These are phyloP conservation scores for Neophaeococcomyces mojaviensis DNA, from an alignment of 2,329 filamentous ascomycete species.

Conservation along the genomic window DNA sequence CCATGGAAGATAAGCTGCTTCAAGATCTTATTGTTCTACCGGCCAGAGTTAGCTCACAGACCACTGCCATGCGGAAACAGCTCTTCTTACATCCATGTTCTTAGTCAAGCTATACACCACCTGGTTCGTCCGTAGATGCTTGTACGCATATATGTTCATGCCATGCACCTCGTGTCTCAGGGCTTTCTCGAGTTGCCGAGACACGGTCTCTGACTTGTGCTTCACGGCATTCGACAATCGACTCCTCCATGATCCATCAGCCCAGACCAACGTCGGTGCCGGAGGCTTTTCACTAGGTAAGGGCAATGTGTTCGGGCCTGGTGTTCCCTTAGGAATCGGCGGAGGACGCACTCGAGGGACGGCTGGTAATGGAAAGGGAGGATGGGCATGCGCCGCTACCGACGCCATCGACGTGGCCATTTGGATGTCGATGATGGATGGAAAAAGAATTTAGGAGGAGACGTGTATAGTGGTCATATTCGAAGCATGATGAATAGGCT, in stretches of 20 bases:
- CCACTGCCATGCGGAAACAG: not conserved
- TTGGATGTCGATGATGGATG: not conserved
- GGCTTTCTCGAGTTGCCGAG: slow-evolving; percentile 36
- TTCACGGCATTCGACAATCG: slow-evolving; percentile 37
- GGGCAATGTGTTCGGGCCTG: slow-evolving; percentile 17
- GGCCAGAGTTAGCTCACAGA: slow-evolving; percentile 7
- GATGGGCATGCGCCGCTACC: slow-evolving; percentile 15
- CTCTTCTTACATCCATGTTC: slow-evolving; percentile 44
- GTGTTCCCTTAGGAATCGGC: slow-evolving; percentile 19
- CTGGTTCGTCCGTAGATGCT: slow-evolving; percentile 55
- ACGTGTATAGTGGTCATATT: too few species aligned
- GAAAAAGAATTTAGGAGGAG: too few species aligned
- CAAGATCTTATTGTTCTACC: slow-evolving; percentile 44
- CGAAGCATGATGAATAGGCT: not conserved
- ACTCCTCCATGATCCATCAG: slow-evolving; percentile 36
- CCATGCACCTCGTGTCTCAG: slow-evolving; percentile 44
- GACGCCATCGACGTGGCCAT: slow-evolving; percentile 17
- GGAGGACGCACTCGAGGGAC: slow-evolving; percentile 23
- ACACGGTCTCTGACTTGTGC: slow-evolving; percentile 31
- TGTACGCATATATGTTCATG: slow-evolving; percentile 56
- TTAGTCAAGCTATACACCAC: slow-evolving; percentile 56
- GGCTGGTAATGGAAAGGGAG: slow-evolving; percentile 16
- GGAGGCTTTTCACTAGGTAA: slow-evolving; percentile 14
- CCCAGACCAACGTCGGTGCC: slow-evolving; percentile 23
- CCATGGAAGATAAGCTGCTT: slow-evolving; percentile 55